Evolutionary conservation across 1,284 basidiomycete species (phyloP), one percentile per base, ranked within the genome.

Genomic region (Ganoderma boninense): DNA sequence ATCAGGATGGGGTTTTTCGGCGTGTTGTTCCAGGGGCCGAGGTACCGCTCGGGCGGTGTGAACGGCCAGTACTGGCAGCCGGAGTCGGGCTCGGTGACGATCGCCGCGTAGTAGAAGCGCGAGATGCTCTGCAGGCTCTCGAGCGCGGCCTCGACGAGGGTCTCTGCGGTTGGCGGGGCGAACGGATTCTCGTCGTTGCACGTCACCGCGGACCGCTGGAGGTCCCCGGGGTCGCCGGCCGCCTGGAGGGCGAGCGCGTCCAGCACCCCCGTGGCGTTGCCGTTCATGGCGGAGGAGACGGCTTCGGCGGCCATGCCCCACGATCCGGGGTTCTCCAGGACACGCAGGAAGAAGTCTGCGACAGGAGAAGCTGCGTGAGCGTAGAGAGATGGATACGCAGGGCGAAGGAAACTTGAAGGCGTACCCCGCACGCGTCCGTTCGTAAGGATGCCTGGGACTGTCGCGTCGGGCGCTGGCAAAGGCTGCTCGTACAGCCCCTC

Each of bases 381-480:
- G 18, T 38, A 38, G 38, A 38, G 2, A 4, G 29, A 32, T 32
- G 29, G 29, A 32, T 4, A 32, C 2, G 35, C 3, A 3, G 5
- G 26, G 13, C 13, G 2, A 29, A 26, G 3, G 62, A 35, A 68
- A 38, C 10, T 38, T 38, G 38, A 38, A 26, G 26, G 26, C 76
- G 2, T 72, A 81, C 82, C 75, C 35, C 80, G 72, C 5, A 77
- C 79, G 54, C 78, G 75, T 5, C 83, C 83, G 7, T 78, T 77
- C 2, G 81, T 83, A 10, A 84, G 73, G 16, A 79, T 74, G 0
- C 81, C 81, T 0, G 82, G 80, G 3, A 73, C 68, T 13, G 67
- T 64, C 0, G 76, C 79, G 46, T 78, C 69, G 0, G 80, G 76
- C 7, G 79, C 79, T 1, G 81, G 69, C 8, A 83, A 44, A 0